Percentiles rank a stretch among this genome's conserved stretches.
Evolutionary conservation across 176 grass and related monocot genomes (phyloP).

Genomic region (Carex cristatella): DNA sequence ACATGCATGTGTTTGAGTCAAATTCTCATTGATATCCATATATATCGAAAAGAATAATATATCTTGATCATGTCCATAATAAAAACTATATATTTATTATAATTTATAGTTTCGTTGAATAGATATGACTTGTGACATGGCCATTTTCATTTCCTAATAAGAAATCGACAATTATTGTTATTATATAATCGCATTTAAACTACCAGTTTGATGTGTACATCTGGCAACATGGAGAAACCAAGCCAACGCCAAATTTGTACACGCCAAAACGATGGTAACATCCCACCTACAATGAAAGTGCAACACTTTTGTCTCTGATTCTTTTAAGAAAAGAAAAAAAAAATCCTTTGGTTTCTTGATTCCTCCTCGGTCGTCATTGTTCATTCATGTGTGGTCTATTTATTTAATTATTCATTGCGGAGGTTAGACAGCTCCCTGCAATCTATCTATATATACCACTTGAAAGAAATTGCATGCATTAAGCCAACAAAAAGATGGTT

Average conservation of each 20-base stretch:
- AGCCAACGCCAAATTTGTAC: background rate
- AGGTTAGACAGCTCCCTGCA: too few relatives aligned
- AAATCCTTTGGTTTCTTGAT: background rate
- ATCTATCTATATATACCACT: too few relatives aligned
- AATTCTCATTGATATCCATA: background rate
- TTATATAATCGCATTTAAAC: background rate
- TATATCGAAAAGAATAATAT: background rate
- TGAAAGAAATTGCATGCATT: too few relatives aligned
- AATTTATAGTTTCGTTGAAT: background rate
- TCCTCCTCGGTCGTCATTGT: background rate
- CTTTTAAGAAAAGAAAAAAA: background rate
- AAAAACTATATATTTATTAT: background rate
- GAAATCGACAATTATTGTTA: background rate
- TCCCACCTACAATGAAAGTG: constrained; percentile 14
- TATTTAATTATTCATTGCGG: too few relatives aligned
- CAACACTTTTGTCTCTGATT: background rate
- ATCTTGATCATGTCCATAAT: background rate
- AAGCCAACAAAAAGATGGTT: too few relatives aligned
- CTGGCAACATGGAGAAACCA: background rate
- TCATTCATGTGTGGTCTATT: background rate
- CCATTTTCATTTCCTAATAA: background rate
- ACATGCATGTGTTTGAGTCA: background rate
- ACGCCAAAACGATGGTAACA: constrained; percentile 20
- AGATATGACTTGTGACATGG: background rate
- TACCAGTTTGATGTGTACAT: constrained; percentile 17